A percentile compares a stretch with the other conserved stretches of the same genome.
phyloP scores from a whole-genome alignment of 1,284 basidiomycete species.

The Tilletia caries region DNA sequence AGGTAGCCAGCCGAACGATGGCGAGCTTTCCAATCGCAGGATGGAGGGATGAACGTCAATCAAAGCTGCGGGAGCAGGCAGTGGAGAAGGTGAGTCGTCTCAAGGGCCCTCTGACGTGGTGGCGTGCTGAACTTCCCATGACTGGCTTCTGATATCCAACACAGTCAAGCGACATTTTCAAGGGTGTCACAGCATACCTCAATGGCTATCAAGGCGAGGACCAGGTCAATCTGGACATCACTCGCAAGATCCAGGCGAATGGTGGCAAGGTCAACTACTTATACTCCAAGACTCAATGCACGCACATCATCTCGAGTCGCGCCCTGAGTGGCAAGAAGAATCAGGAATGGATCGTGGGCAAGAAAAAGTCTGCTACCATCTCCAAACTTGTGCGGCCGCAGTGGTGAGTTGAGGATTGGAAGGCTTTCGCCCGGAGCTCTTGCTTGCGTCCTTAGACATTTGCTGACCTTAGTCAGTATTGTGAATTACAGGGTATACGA shows the following conservation, averaged over 20 bases:
- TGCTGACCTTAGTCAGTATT: background rate
- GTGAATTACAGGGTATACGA: background rate
- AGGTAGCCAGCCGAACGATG: background rate
- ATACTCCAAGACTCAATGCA: constrained; percentile 7
- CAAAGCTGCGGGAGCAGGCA: constrained; percentile 11
- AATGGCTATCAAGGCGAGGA: constrained; percentile 9
- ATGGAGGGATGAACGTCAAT: background rate
- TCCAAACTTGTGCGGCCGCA: background rate
- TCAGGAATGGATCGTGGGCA: constrained; percentile 3
- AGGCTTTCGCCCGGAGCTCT: background rate
- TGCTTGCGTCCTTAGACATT: background rate
- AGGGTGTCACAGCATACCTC: constrained; percentile 5
- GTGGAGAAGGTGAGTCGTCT: background rate
- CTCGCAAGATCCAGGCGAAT: constrained; percentile 7
- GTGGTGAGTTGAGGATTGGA: background rate
- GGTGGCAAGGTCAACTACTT: constrained; percentile 11
- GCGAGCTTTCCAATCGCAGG: background rate
- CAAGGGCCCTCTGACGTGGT: background rate
- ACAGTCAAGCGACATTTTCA: constrained; percentile 7
- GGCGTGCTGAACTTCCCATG: background rate
- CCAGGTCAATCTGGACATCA: constrained; percentile 1
- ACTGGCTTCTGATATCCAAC: background rate
- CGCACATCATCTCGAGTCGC: constrained; percentile 5
- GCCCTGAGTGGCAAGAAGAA: constrained; percentile 10
- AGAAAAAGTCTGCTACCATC: background rate